Evolutionary conservation across 257 asterid genomes (phyloP).

Genomic region (Eustoma russellianum): DNA sequence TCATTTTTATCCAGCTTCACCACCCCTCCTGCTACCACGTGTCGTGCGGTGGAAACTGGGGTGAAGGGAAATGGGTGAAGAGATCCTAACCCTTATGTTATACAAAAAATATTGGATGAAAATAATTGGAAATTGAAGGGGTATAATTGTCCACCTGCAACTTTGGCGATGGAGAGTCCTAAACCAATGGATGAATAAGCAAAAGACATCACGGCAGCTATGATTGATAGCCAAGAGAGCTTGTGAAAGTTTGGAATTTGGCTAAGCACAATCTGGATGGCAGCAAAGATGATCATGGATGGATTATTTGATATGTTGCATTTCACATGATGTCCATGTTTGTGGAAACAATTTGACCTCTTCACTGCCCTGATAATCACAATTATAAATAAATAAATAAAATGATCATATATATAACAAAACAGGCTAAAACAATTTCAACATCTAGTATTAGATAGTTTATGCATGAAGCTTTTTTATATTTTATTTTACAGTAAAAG

Average conservation of each 20-base stretch:
- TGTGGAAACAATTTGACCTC: conserved; percentile 70
- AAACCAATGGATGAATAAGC: conserved; percentile 6
- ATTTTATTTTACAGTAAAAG: no score
- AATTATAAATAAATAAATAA: no score
- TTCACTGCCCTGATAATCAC: conserved; percentile 39
- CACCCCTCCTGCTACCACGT: no score
- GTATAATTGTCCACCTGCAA: background rate
- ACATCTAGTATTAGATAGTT: no score
- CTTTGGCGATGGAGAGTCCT: conserved; percentile 1
- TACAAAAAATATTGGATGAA: no score
- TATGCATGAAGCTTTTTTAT: no score
- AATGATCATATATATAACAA: no score
- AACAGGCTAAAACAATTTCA: no score
- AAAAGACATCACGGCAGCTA: conserved; percentile 55
- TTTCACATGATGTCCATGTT: conserved; percentile 33
- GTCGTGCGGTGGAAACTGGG: no score
- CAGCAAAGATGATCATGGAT: conserved; percentile 63
- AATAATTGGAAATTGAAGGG: background rate
- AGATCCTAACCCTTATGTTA: no score
- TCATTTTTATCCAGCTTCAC: no score
- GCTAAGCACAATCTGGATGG: conserved; percentile 37
- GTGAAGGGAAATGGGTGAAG: no score
- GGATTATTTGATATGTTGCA: conserved; percentile 55
- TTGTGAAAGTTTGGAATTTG: conserved; percentile 77
- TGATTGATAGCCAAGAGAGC: conserved; percentile 64